Base-by-base conservation (phyloP, 495 filamentous ascomycete genomes). In the Xylaria scruposa region DNA sequence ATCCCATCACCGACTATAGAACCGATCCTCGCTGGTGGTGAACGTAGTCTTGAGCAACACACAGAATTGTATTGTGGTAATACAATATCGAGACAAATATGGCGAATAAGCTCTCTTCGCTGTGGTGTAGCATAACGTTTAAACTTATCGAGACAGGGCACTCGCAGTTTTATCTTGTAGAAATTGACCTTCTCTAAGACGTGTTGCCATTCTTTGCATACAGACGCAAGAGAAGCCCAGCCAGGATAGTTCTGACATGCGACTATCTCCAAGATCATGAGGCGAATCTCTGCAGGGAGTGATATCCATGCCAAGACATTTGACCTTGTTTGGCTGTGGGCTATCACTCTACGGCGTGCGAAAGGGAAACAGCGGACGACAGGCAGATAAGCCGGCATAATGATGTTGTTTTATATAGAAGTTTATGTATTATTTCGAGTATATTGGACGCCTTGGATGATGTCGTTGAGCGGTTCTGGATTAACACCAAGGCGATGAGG, bases 141-240 rank as follows among this genome's bases (percentile, higher is more conserved):
- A 6, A 46, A 64, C 9, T 29, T 15, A 21, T 31, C 2, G 24
- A 46, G 38, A n/a, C 24, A 64, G 21, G 21, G 12, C 61, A 44
- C 12, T 17, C 40, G 38, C 40, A 64, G 61, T 13, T 26, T 29
- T 5, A 64, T 17, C 17, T 47, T 33, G 21, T 46, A 21, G 26
- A 64, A 64, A 64, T 64, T 64, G 6, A 9, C 12, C 60, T 29
- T 24, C 61, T 64, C 40, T 21, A 47, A 26, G 26, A 17, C 40
- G 12, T 46, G 6, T 13, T 64, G 38, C 61, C 21, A 64, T 47
- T 64, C 38, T 46, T 15, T 42, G 40, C 61, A 64, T 29, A 64
- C 40, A 10, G 21, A 29, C 61, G 61, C 40, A 15, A 44, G 21
- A 47, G 61, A 64, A 17, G n/a, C 61, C 40, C 61, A 64, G 61